phyloP scores from a whole-genome alignment of 148 eudicot genomes.

The Nepenthes gracilis region DNA sequence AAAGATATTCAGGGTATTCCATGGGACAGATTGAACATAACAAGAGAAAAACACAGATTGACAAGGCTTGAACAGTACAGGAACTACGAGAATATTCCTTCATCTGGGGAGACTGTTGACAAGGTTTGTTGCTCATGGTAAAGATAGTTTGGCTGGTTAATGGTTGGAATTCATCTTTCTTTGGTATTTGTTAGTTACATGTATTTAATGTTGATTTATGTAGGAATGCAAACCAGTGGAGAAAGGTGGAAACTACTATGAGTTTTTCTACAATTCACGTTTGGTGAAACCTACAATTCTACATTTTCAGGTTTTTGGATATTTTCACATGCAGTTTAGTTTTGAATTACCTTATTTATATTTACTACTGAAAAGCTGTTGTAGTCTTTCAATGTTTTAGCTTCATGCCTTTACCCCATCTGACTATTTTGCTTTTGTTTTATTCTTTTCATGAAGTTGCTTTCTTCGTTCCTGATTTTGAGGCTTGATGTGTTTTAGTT shows the following conservation, averaged over 20 bases:
- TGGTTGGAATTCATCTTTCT: background rate
- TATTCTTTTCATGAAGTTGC: too few species aligned
- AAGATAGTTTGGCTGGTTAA: background rate
- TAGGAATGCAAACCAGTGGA: slow-evolving; percentile 53
- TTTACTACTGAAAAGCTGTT: too few species aligned
- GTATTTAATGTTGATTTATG: slow-evolving; percentile 1
- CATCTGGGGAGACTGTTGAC: slow-evolving; percentile 55
- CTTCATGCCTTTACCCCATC: too few species aligned
- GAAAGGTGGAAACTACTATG: slow-evolving; percentile 49
- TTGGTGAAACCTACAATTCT: slow-evolving; percentile 74
- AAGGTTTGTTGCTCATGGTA: slow-evolving; percentile 22
- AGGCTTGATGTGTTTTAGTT: too few species aligned
- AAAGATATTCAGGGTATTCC: slow-evolving; percentile 89
- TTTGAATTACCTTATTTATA: background rate
- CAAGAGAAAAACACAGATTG: slow-evolving; percentile 66
- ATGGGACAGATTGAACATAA: slow-evolving; percentile 62
- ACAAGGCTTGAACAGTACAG: slow-evolving; percentile 68
- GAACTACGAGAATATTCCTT: slow-evolving; percentile 73
- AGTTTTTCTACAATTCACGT: slow-evolving; percentile 64
- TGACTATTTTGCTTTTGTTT: too few species aligned
- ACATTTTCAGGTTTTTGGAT: slow-evolving; percentile 71
- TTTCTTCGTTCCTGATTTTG: too few species aligned
- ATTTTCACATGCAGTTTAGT: background rate
- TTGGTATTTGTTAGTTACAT: background rate
- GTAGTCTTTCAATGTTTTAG: too few species aligned